phyloP scores from a whole-genome alignment of 257 asterid genomes.

The Plantago major region DNA sequence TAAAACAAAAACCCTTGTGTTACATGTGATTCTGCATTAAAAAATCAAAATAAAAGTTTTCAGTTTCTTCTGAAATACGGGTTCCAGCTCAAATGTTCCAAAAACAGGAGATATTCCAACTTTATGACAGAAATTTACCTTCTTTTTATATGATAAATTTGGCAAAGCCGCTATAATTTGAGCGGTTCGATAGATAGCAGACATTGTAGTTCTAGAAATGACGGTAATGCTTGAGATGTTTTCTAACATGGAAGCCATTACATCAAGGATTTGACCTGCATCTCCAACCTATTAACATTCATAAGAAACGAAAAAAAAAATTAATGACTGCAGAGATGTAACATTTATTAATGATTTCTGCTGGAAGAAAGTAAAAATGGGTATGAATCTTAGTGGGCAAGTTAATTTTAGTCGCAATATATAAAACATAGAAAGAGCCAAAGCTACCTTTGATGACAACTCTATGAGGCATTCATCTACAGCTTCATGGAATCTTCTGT shows the following conservation, averaged over 20 bases:
- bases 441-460: conserved; percentile 65
- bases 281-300: conserved; percentile 70
- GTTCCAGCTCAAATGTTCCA: too few relatives aligned
- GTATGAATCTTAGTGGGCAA: too few relatives aligned
- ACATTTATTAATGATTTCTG: not conserved
- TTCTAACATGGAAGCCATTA: conserved; percentile 86
- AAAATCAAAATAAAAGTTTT: too few relatives aligned
- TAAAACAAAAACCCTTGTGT: too few relatives aligned
- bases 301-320: conserved; percentile 7
- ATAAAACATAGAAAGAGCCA: not conserved
- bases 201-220: conserved; percentile 77
- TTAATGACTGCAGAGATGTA: conserved; percentile 2
- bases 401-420: too few relatives aligned
- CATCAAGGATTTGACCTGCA: conserved; percentile 84
- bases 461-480: conserved; percentile 86
- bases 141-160: conserved; percentile 61
- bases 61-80: too few relatives aligned
- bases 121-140: conserved; percentile 38
- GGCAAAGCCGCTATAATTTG: conserved; percentile 80
- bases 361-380: not conserved
- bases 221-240: conserved; percentile 75
- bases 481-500: conserved; percentile 59
- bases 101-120: not conserved
- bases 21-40: too few relatives aligned
- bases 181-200: conserved; percentile 74